Percentiles rank a stretch among this genome's conserved stretches.
Conservation (phyloP, 208 protist species). For the Willaertia magna region DNA sequence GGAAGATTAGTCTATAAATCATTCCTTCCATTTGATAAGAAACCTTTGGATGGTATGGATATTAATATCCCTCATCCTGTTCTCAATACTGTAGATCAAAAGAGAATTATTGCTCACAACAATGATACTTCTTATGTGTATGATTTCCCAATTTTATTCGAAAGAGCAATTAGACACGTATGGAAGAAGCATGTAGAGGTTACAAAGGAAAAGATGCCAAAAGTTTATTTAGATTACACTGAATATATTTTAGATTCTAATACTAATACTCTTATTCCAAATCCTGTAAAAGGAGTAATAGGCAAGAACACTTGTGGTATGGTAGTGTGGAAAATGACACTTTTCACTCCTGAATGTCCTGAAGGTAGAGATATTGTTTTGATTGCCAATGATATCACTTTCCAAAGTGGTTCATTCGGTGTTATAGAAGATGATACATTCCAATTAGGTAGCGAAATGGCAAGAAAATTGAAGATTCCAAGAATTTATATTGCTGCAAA, state of each 20-base stretch:
- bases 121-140: slow-evolving; percentile 80
- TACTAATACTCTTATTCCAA: background rate
- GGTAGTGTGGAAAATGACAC: slow-evolving; percentile 75
- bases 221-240: slow-evolving; percentile 27
- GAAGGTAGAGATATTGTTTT: slow-evolving; percentile 62
- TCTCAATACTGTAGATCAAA: slow-evolving; percentile 43
- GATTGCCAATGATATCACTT: slow-evolving; percentile 96
- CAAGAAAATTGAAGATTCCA: slow-evolving; percentile 65
- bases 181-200: slow-evolving; percentile 49
- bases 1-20: background rate
- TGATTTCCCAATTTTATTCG: slow-evolving; percentile 81
- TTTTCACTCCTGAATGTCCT: slow-evolving; percentile 73
- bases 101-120: slow-evolving; percentile 60
- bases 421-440: slow-evolving; percentile 85
- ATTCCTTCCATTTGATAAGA: background rate
- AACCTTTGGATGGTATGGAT: background rate
- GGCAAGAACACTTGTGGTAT: slow-evolving; percentile 76
- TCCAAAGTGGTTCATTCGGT: slow-evolving; percentile 86
- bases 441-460: slow-evolving; percentile 53
- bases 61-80: slow-evolving; percentile 53
- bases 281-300: background rate
- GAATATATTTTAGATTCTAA: slow-evolving; percentile 40
- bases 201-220: slow-evolving; percentile 26
- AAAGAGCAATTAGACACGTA: slow-evolving; percentile 49
- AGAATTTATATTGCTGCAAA: slow-evolving; percentile 92